Evolutionary conservation across 768 basidiomycete species (phyloP), one percentile per base, ranked within the genome.

Genomic region (Phanerodontia chrysosporium): DNA sequence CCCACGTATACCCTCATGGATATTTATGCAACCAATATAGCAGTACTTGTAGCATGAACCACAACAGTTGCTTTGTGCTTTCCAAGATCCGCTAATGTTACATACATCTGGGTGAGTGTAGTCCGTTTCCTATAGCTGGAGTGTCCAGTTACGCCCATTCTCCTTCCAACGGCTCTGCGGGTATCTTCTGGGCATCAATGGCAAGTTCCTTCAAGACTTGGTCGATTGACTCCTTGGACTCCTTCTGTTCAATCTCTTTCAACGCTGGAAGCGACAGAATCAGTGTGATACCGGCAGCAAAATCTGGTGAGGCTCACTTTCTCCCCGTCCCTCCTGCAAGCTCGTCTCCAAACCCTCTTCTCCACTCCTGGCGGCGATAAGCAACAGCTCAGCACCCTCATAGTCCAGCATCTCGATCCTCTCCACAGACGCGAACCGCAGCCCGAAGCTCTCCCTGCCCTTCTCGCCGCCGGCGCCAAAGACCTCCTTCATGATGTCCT

Each of bases 371-470:
- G 80, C 77, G 4, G 80, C 80, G 52, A 86, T 80, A 29, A 87
- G 70, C 51, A 87, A 65, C 18, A 85, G 55, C 65, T 87, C 79
- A 1, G 80, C 77, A 0, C 83, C 80, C 45, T 76, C 68, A 62
- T 82, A 80, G 56, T 88, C 79, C 60, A 88, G 70, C 58, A 86
- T 62, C 49, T 83, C 79, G 0, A 76, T 73, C 18, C 73, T 77
- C 64, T 80, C 76, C 39, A 83, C 82, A 6, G 75, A 74, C 32
- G 78, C 75, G 65, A 85, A 87, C 25, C 78, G 69, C 24, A 83
- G 64, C 0, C 83, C 83, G 58, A 75, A 80, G 0, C 67, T 57
- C 58, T 81, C 78, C 32, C 78, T 67, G 1, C 81, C 82, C 53
- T 70, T 75, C 14, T 68, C 64, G 2, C 67, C 65, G 4, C 74